Base-by-base conservation (phyloP, 352 stramenopile genomes). In the Phytophthora ramorum region DNA sequence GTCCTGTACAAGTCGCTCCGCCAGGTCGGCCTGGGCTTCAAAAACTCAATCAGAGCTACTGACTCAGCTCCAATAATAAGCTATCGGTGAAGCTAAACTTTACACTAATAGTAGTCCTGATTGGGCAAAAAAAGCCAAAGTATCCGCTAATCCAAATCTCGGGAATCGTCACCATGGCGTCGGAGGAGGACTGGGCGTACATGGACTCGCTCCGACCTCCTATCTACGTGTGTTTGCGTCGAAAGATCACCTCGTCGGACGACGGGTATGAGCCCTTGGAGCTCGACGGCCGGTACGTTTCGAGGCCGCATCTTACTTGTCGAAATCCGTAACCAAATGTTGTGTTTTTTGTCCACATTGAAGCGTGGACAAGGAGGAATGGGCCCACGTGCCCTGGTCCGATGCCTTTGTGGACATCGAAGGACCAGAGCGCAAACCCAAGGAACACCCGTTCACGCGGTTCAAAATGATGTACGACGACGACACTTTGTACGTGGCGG, bases 381-480 rank as follows among this genome's bases (percentile, higher is more conserved):
- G 88, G 88, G 60, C 58, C 4, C 74, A 90, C 28, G 86, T 84
- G 43, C 75, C 77, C 5, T 95, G 83, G 83, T 91, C 79, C 2
- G 76, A 89, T 24, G 12, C 62, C 28, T 96, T 96, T 60, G 72
- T 93, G 20, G 86, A 96, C 65, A 96, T 95, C 41, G 78, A 93
- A 73, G 85, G 85, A 46, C 20, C 52, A 9, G 63, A 72, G 46
- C 67, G 69, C 1, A 76, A 87, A 49, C 71, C 83, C 12, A 71
- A 60, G 13, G 76, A 78, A 30, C 62, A 79, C 38, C 77, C 84
- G 7, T 54, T 66, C 10, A 96, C 86, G 32, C 75, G 76, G 19
- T 72, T 87, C 54, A 95, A 95, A 71, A 92, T 95, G 83, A 91
- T 91, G 83, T 81, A 91, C 79, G 86, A 95, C 61, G 76, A 90